Conservation (phyloP, 768 basidiomycete genomes). For the Pleurotus salmoneostramineus region DNA sequence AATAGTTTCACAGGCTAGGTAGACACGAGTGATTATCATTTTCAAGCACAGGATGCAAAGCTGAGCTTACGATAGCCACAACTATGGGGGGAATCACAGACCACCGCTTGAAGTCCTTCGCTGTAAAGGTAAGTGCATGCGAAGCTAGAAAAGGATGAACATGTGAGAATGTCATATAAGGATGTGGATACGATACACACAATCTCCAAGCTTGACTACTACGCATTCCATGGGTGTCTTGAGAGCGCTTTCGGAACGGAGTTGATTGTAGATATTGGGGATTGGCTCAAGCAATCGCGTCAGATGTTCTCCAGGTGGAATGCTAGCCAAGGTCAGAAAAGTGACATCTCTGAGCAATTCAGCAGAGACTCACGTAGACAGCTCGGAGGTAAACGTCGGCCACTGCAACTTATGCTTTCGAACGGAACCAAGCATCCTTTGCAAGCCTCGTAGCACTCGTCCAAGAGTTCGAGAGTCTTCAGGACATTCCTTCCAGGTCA, state of each 20-base stretch:
- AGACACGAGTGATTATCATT: not conserved
- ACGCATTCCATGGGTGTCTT: constrained; percentile 13
- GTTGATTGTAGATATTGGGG: constrained; percentile 14
- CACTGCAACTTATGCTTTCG: too few species aligned
- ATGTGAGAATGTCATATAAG: not conserved
- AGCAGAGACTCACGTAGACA: too few species aligned
- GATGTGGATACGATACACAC: constrained; percentile 5
- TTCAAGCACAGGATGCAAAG: not conserved
- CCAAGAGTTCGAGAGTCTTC: too few species aligned
- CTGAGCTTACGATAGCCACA: not conserved
- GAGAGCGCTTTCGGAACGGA: constrained; percentile 11
- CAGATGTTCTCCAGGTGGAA: constrained; percentile 12
- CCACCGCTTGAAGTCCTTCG: not conserved
- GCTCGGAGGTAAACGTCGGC: too few species aligned
- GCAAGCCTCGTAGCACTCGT: too few species aligned
- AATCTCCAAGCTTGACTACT: constrained; percentile 12
- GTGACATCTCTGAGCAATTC: not conserved
- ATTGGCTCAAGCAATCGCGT: constrained; percentile 13
- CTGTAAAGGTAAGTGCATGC: not conserved
- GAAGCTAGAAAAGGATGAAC: not conserved
- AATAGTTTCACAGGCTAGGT: not conserved
- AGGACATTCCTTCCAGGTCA: too few species aligned
- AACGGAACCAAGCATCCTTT: too few species aligned
- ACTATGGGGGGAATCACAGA: not conserved
- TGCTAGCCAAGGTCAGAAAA: not conserved